Conservation (phyloP, 169 alveolate species). For the Blepharisma undulans region DNA sequence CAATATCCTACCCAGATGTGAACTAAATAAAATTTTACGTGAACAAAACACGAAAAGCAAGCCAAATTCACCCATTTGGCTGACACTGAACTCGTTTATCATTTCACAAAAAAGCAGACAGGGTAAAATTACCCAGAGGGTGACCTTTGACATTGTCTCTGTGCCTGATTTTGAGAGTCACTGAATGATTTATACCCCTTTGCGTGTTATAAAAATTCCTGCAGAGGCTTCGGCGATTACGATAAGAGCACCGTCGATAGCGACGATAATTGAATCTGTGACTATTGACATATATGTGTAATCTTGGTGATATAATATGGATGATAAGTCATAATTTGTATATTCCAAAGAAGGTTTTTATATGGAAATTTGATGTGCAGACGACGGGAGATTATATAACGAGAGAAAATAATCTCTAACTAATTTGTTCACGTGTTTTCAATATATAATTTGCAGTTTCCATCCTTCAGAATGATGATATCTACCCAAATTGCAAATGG, state of each 20-base stretch:
- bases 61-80: neutral
- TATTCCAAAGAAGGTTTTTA: too few species aligned
- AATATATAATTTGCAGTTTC: too few species aligned
- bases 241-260: slow-evolving; percentile 1
- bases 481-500: too few species aligned
- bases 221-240: neutral
- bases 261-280: neutral
- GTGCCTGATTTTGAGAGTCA: neutral
- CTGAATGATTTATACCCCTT: neutral
- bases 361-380: too few species aligned
- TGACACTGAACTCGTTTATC: neutral
- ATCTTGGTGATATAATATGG: neutral
- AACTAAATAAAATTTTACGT: neutral
- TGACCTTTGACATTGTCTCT: neutral
- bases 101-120: slow-evolving; percentile 4
- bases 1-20: neutral
- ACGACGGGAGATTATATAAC: too few species aligned
- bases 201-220: slow-evolving; percentile 11
- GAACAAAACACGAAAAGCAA: neutral
- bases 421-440: too few species aligned
- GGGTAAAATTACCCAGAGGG: slow-evolving; percentile 1
- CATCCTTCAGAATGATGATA: too few species aligned
- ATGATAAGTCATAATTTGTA: too few species aligned
- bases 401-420: too few species aligned
- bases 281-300: neutral